Evolutionary conservation across 257 asterid species (phyloP).

Genomic region (Jacaranda copaia): DNA sequence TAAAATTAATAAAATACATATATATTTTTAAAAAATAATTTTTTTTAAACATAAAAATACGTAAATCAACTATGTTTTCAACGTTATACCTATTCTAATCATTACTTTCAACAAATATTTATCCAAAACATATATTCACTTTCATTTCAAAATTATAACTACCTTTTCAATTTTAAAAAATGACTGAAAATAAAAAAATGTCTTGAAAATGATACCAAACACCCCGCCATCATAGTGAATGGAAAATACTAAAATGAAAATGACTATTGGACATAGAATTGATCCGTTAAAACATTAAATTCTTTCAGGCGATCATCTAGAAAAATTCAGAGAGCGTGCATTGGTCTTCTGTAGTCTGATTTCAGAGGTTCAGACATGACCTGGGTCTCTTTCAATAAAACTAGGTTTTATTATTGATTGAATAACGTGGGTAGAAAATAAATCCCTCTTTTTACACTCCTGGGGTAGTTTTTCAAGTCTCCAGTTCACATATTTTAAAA

Average conservation of each 20-base stretch:
- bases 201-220: too few species aligned
- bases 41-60: too few species aligned
- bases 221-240: neutral
- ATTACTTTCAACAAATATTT: too few species aligned
- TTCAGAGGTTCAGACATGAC: neutral
- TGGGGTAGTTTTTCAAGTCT: neutral
- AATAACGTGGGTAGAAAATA: neutral
- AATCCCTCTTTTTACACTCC: neutral
- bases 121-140: too few species aligned
- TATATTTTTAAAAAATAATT: too few species aligned
- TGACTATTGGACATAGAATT: neutral
- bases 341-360: neutral
- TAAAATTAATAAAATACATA: too few species aligned
- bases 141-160: too few species aligned
- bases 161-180: too few species aligned
- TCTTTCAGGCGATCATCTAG: neutral
- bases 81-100: too few species aligned
- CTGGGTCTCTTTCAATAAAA: neutral
- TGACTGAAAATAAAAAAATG: too few species aligned
- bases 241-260: neutral
- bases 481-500: neutral
- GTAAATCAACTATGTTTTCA: too few species aligned
- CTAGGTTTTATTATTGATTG: too few species aligned
- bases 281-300: neutral
- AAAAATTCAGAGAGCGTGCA: conserved; percentile 14